phyloP scores from a whole-genome alignment of 192 early-diverging fungal species.

The Lobosporangium transversale region DNA sequence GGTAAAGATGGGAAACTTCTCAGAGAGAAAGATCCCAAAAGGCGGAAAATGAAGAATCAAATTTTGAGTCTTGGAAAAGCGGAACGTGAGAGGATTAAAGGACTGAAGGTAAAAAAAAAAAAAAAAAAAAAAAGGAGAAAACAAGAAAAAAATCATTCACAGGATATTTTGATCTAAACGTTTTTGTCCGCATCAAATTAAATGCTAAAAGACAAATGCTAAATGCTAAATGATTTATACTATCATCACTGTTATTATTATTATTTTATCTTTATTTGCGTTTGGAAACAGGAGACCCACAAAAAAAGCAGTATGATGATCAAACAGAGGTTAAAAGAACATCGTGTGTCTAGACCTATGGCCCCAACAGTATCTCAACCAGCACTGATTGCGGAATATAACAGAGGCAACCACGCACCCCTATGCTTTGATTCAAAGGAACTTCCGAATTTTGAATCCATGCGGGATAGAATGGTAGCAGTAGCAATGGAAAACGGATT shows the following conservation, averaged over 20 bases:
- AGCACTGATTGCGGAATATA: constrained; percentile 58
- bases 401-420: constrained; percentile 73
- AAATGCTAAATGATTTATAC: no score
- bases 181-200: no score
- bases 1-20: constrained; percentile 54
- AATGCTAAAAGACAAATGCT: no score
- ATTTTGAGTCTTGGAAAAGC: constrained; percentile 74
- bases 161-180: no score
- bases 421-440: constrained; percentile 74
- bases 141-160: no score
- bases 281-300: constrained; percentile 14
- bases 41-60: constrained; percentile 74
- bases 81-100: constrained; percentile 73
- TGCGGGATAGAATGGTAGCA: constrained; percentile 73
- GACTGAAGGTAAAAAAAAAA: constrained; percentile 59
- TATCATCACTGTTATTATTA: no score
- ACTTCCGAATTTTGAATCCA: constrained; percentile 69
- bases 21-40: constrained; percentile 59
- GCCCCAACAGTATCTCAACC: constrained; percentile 31
- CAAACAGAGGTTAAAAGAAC: constrained; percentile 38
- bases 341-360: constrained; percentile 31
- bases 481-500: constrained; percentile 75
- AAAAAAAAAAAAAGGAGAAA: no score
- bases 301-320: constrained; percentile 11
- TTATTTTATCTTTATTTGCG: not conserved